phyloP scores from a whole-genome alignment of 495 filamentous ascomycete species.

The Jackrogersella multiformis region DNA sequence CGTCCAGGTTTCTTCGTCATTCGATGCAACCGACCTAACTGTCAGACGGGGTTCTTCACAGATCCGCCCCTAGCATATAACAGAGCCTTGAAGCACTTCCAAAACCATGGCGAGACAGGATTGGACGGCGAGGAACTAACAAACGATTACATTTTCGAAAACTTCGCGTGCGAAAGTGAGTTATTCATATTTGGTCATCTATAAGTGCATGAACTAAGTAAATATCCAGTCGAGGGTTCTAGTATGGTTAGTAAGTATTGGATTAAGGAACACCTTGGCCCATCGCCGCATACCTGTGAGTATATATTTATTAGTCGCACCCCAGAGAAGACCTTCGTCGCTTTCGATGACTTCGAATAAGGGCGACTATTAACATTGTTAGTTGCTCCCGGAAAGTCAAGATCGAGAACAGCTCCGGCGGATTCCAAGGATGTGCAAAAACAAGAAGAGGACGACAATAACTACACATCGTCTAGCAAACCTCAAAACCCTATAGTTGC shows the following conservation, averaged over 20 bases:
- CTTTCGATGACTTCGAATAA: neutral
- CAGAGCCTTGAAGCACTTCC: constrained; percentile 45
- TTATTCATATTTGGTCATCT: neutral
- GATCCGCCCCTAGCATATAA: constrained; percentile 42
- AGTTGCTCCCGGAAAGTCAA: constrained; percentile 37
- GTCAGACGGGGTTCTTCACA: constrained; percentile 38
- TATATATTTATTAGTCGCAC: neutral
- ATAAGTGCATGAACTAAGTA: constrained; percentile 9
- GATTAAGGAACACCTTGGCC: constrained; percentile 44
- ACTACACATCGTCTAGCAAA: constrained; percentile 29
- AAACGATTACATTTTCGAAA: constrained; percentile 46
- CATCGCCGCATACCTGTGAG: constrained; percentile 44
- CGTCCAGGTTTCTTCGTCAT: constrained; percentile 42
- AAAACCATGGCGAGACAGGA: constrained; percentile 31
- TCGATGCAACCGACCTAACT: constrained; percentile 37
- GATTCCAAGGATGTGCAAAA: constrained; percentile 11
- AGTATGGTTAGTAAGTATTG: constrained; percentile 46
- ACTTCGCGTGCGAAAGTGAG: constrained; percentile 40
- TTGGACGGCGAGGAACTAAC: constrained; percentile 32
- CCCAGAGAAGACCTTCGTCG: neutral
- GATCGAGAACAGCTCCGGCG: constrained; percentile 19
- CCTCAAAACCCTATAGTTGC: neutral
- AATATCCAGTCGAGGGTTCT: constrained; percentile 36
- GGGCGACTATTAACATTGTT: neutral
- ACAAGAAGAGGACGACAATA: constrained; percentile 31